Evolutionary conservation across 2,329 filamentous ascomycete species (phyloP), one percentile per base, ranked within the genome.

Genomic region (Salinomyces thailandicus): DNA sequence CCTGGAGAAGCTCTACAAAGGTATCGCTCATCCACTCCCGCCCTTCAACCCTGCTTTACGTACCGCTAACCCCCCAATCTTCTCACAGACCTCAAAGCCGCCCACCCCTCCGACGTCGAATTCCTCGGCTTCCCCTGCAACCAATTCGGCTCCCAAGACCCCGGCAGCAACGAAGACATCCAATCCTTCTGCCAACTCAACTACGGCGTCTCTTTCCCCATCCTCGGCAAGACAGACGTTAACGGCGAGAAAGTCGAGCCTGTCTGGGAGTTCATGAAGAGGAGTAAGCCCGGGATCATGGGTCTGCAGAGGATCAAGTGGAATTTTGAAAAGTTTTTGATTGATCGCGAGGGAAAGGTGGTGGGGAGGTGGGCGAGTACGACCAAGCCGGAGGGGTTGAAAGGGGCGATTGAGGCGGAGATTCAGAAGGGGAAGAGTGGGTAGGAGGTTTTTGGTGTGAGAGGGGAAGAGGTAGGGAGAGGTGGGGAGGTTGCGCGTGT

Each of bases 291-390:
- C 1, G 87, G 91, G 15, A 55, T 95, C 38, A 66, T 96, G 66
- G 91, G 91, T 14, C 61, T 96, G 57, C 89, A 93, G 79, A 66
- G 79, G 44, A 72, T 98, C 54, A 95, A 96, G 81, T 98, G 91
- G 91, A 98, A 98, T 68, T 98, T 96, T 69, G 91, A 98, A 65
- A 98, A 98, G 75, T 98, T 95, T 66, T 67, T 98, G 46, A 69
- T 98, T 47, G 81, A 80, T 42, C 74, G 76, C 44, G 85, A 96
- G 62, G 91, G 91, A 17, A 73, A 81, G 65, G 85, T 96, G 50
- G 81, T 83, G 64, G 73, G 73, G 18, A 71, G 91, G 47, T 98
- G 86, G 85, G 83, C 85, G 20, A 89, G 83, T 62, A 82, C 77
- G 13, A 85, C 82, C 42, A 91, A 87, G 71, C 91, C 91, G 1